Conservation (phyloP, 2,329 filamentous ascomycete species). For the Monosporascus sp. region DNA sequence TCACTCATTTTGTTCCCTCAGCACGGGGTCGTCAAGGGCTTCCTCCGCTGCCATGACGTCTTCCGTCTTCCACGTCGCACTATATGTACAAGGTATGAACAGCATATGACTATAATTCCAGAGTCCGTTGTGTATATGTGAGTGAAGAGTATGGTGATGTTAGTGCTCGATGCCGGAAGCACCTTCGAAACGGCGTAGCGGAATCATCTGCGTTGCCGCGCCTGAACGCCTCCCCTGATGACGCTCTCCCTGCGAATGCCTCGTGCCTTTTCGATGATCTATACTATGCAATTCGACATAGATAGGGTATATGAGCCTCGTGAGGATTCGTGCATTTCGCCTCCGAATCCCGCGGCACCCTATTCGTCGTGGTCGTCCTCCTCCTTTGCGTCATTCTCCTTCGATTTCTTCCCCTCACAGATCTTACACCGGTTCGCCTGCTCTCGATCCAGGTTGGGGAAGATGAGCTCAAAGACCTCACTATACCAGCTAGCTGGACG, state of each 20-base stretch:
- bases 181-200: constrained; percentile 11
- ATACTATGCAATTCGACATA: constrained; percentile 19
- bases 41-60: background rate
- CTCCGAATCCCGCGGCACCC: constrained; percentile 8
- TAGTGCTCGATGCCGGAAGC: constrained; percentile 8
- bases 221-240: constrained; percentile 18
- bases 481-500: constrained; percentile 89
- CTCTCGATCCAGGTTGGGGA: constrained; percentile 71
- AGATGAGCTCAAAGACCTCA: constrained; percentile 89
- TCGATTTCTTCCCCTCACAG: constrained; percentile 43
- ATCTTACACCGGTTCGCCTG: constrained; percentile 71
- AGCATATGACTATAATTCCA: background rate
- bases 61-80: background rate
- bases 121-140: background rate
- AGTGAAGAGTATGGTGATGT: constrained; percentile 19
- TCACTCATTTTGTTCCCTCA: background rate
- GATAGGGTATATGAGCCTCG: constrained; percentile 12
- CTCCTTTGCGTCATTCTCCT: constrained; percentile 33
- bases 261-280: constrained; percentile 20
- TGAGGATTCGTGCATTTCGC: constrained; percentile 2
- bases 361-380: constrained; percentile 31
- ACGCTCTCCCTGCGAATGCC: constrained; percentile 21
- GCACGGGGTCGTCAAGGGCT: background rate
- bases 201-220: constrained; percentile 16
- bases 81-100: background rate